phyloP scores from a whole-genome alignment of 768 basidiomycete species.

The Pleurotus sapidus region DNA sequence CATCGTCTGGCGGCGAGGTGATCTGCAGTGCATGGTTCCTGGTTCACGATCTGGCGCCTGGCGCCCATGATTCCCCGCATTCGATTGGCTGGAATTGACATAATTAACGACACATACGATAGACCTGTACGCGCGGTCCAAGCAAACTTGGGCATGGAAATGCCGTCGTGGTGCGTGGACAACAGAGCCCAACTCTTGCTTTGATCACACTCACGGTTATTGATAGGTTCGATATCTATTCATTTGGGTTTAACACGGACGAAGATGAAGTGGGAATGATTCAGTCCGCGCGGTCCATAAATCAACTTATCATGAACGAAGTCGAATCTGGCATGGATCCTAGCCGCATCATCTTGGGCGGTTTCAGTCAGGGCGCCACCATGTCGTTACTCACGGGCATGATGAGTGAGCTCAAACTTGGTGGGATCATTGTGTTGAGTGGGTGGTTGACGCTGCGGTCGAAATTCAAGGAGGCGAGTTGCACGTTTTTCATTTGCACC shows the following conservation, averaged over 20 bases:
- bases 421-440: slow-evolving; percentile 70
- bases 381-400: slow-evolving; percentile 78
- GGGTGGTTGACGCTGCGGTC: slow-evolving; percentile 73
- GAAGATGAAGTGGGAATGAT: slow-evolving; percentile 85
- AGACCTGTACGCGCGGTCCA: slow-evolving; percentile 64
- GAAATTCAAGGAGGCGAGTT: slow-evolving; percentile 63
- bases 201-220: not conserved
- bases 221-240: slow-evolving; percentile 73
- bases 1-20: not conserved
- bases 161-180: slow-evolving; percentile 73
- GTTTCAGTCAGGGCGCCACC: slow-evolving; percentile 85
- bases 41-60: slow-evolving; percentile 11
- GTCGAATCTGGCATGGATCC: slow-evolving; percentile 67
- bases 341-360: slow-evolving; percentile 77
- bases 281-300: slow-evolving; percentile 55
- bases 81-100: slow-evolving; percentile 1
- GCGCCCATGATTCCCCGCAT: not conserved
- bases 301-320: slow-evolving; percentile 71
- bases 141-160: slow-evolving; percentile 67
- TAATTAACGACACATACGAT: slow-evolving; percentile 10
- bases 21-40: slow-evolving; percentile 2
- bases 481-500: not conserved
- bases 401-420: slow-evolving; percentile 63
- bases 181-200: not conserved
- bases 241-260: slow-evolving; percentile 53